Evolutionary conservation across 257 asterid species (phyloP), one percentile per base, ranked within the genome.

Genomic region (Solanum neorickii): DNA sequence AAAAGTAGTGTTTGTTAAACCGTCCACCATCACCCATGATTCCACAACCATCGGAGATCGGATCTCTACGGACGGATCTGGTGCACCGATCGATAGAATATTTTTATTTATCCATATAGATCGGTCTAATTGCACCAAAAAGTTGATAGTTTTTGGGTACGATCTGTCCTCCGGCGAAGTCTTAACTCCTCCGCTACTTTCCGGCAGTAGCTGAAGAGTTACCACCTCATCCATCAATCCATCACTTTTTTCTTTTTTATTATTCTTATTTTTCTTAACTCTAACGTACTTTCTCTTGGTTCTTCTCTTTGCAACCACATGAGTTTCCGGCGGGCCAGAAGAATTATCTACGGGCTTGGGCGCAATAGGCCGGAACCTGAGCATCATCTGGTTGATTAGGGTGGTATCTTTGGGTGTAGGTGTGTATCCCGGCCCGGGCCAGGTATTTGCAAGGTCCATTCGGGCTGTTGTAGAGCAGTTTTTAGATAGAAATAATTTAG

Each of bases 241-340:
- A 42, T 78, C 69, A 62, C 31, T 86, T 76, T 20, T 69, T n/a
- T 35, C 86, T 12, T n/a, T 56, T 41, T 87, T 72, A 2, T 21
- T 37, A 41, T 25, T 23, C 78, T 84, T 86, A 56, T 31, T 87
- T 47, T 88, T 87, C 75, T 89, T 90, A 86, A 80, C 93, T 91
- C 93, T 80, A 20, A 92, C 94, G 91, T 91, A 91, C 92, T 89
- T 92, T 83, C 94, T 88, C 93, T 92, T 92, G 1, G 91, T 47
- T 49, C 91, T 87, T 41, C 84, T 74, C 25, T 86, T 86, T 5
- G 77, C 70, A n/a, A 75, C 83, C 1, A 29, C 39, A 5, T 46
- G 35, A 9, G n/a, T 75, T 12, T 52, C 82, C 14, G 78, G 33
- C 9, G 90, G 62, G 15, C 20, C 80, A 3, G 93, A 86, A 37